These are phyloP conservation scores for Rhamnella rubrinervis DNA, from an alignment of 331 rosid genomes.

Conservation along the genomic window DNA sequence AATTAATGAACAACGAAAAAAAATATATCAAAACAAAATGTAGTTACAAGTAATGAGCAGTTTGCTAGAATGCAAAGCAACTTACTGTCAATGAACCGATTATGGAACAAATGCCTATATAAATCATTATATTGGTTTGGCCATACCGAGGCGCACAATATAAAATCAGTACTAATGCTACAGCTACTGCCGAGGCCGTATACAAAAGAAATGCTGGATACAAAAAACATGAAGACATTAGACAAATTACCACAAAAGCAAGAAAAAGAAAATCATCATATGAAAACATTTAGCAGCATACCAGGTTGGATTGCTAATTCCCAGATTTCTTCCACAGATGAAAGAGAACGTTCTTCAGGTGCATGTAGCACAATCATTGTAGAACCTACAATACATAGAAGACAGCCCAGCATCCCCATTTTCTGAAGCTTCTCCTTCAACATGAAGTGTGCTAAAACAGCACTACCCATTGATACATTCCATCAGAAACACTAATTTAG, in stretches of 20 bases:
- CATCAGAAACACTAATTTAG: constrained; percentile 13
- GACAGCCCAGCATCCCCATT: constrained; percentile 90
- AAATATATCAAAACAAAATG: too few relatives aligned
- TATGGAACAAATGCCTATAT: constrained; percentile 74
- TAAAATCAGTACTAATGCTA: constrained; percentile 62
- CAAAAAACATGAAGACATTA: constrained; percentile 11
- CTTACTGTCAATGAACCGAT: constrained; percentile 86
- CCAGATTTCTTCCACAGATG: constrained; percentile 79
- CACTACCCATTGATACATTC: constrained; percentile 47
- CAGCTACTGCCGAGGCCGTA: constrained; percentile 66
- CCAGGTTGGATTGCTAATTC: constrained; percentile 85
- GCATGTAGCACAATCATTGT: constrained; percentile 80
- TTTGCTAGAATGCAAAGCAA: constrained; percentile 17
- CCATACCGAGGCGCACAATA: constrained; percentile 82
- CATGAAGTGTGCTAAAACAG: constrained; percentile 82
- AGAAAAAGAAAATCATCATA: background rate
- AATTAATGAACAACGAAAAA: too few relatives aligned
- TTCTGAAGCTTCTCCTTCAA: constrained; percentile 78
- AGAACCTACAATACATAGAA: constrained; percentile 81
- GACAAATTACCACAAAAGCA: constrained; percentile 21
- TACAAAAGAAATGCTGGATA: constrained; percentile 84
- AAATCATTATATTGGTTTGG: constrained; percentile 77
- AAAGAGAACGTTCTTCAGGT: constrained; percentile 60
- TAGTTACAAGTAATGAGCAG: background rate
- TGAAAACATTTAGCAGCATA: constrained; percentile 26